Base-by-base conservation (phyloP, 164 flowering plant species). In the Cinnamomum micranthum region DNA sequence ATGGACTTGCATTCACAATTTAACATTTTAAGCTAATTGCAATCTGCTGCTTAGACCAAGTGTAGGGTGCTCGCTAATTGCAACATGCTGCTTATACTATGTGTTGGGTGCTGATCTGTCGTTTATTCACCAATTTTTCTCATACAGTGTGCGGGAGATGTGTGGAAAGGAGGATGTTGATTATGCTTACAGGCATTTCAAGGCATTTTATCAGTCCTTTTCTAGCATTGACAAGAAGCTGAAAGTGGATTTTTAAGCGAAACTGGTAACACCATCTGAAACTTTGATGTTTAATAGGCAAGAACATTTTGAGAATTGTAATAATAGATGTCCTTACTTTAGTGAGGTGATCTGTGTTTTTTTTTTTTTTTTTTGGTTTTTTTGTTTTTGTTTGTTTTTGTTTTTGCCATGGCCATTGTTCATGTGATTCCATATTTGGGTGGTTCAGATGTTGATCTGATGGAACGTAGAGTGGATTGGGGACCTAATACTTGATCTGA, bases 121-220 rank as follows among this genome's bases (percentile, higher is more conserved):
- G 47, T 9, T 41, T 2, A 41, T 41, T 41, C 47, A 41, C 47
- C 47, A 41, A 41, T 80, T n/a, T n/a, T 7, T 72, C 22, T 24
- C 6, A 19, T 83, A 87, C 94, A 92, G 97, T 81, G 88, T 90
- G 62, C 85, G 97, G 78, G 98, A 94, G 78, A 81, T 92, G 74
- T 92, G 98, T 74, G 97, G 95, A 50, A 92, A 86, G 80, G 97
- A 94, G 76, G 98, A 94, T 77, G 71, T 92, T 47, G 95, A 92
- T 80, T 87, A 84, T 69, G 95, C 95, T 69, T 92, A 91, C 89
- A 87, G 82, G 85, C 92, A 91, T 86, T 93, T 93, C 83, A 91
- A 88, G 82, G 96, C 97, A 47, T 94, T 91, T 77, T 94, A 87
- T 74, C 79, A 85, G 75, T 84, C 88, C 33, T 92, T 95, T 80